Base-by-base conservation (phyloP, 148 eudicot genomes). In the Rhododendron henanense region DNA sequence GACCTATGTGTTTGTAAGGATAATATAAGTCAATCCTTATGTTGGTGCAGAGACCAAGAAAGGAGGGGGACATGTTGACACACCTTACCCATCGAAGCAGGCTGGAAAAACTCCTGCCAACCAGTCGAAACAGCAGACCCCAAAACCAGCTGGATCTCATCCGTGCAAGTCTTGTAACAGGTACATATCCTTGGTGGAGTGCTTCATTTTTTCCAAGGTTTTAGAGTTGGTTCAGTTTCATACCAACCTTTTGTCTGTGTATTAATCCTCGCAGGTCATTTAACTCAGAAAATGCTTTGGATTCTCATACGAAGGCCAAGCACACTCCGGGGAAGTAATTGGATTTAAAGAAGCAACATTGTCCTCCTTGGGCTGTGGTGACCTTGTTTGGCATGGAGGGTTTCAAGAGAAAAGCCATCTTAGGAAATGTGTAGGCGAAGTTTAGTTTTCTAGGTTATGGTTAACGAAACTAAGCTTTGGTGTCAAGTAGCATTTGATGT, bases 221-320 rank as follows among this genome's bases (percentile, higher is more conserved):
- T 5, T 74, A 6, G 67, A 74, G 33, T 31, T 74, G 31, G 55
- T 28, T 18, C 33, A n/a, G 85, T 67, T 31, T 57, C 79, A 35
- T 47, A n/a, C 44, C 41, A 9, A 65, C 15, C 45, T 41, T 44
- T 39, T 55, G 28, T 13, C 4, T 35, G 76, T 21, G n/a, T 18
- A 8, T 39, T 0, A 39, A 67, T 82, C 35, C 28, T 85, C 80
- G 73, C 91, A 95, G 98, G 94, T 44, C 91, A 48, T 94, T 95
- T 84, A 91, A 88, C 44, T 93, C 98, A 1, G 96, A 93, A 11
- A 84, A 85, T 86, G 98, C 91, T 81, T 84, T 93, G 84, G 90
- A 93, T 59, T 92, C 98, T 84, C 96, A 93, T 87, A 82, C 92
- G 41, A 94, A 94, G 88, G 96, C 96, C 19, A 95, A 95, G 91